Percentiles rank a stretch among this genome's conserved stretches.
These are phyloP conservation scores for Kurtzmaniella quercitrusa DNA, from an alignment of 1,139 yeast species.

Conservation along the genomic window DNA sequence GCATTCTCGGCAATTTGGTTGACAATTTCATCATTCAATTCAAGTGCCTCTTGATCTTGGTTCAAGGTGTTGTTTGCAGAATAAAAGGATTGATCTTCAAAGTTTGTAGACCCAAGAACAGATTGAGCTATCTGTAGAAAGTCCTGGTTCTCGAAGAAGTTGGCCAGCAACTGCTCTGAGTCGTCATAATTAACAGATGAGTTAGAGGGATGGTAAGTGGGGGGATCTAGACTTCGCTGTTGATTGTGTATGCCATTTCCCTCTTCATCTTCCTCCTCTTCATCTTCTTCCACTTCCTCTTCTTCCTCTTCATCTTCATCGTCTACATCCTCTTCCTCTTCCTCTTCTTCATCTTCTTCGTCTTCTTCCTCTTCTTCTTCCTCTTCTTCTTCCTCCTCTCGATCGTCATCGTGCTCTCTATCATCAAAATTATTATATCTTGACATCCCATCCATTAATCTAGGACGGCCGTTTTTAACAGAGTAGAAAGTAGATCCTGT, in stretches of 20 bases:
- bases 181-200: background rate
- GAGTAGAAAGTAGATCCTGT: background rate
- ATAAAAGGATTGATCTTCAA: background rate
- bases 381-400: background rate
- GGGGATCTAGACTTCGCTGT: background rate
- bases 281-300: conserved; percentile 6
- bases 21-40: background rate
- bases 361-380: conserved; percentile 1
- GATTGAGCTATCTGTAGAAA: conserved; percentile 1
- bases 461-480: background rate
- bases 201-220: background rate
- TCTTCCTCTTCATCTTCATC: conserved; percentile 6
- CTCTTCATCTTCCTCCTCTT: conserved; percentile 5
- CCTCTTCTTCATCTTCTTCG: conserved; percentile 1
- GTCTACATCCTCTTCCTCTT: conserved; percentile 4
- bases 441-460: background rate
- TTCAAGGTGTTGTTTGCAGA: background rate
- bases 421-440: background rate
- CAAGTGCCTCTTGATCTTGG: background rate
- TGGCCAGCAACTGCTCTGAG: background rate
- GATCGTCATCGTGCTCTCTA: background rate
- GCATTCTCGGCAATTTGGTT: background rate
- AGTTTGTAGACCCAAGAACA: background rate
- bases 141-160: background rate
- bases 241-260: background rate